Evolutionary conservation across 176 grass and related monocot genomes (phyloP), one percentile per base, ranked within the genome.

Genomic region (Bromus sterilis): DNA sequence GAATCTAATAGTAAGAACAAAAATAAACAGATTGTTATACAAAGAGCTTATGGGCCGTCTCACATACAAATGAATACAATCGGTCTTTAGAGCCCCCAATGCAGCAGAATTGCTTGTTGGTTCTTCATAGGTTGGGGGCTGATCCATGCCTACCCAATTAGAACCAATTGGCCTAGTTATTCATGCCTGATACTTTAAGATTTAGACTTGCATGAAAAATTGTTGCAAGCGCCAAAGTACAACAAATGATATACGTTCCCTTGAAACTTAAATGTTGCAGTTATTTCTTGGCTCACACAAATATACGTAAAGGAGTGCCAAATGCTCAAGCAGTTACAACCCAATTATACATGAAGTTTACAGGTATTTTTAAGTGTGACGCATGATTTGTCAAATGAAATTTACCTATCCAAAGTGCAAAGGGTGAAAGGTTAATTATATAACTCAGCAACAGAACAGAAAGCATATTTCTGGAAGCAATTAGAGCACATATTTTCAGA

Each of bases 221-320:
- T 78, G 76, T 77, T 46, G 70, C 51, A 76, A 77, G 69, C 25
- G 66, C 21, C 60, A 39, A 53, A 53, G 30, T 14, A 62, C 41
- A 29, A 36, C 20, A 87, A 15, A 78, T 87, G 51, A 70, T 32
- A 76, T 94, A 98, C 95, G 90, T 95, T 90, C 84, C 89, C 80
- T 91, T 82, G 95, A 92, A 75, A 93, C 88, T 86, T 94, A 92
- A 65, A 93, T 43, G 43, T 94, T 89, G 81, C 82, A 88, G 33
- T 86, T 84, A 66, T 97, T 89, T 71, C 72, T 90, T 67, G 92
- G 92, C 68, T 91, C 94, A 76, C 87, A 83, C 15, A 89, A 83
- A 83, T 80, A 89, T 87, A 87, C 92, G 70, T 75, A 77, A 80
- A 79, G 56, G 34, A 86, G 32, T 56, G 49, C 63, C 70, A 81